Base-by-base conservation (phyloP, 2,329 filamentous ascomycete genomes). In the Alternaria sp. region DNA sequence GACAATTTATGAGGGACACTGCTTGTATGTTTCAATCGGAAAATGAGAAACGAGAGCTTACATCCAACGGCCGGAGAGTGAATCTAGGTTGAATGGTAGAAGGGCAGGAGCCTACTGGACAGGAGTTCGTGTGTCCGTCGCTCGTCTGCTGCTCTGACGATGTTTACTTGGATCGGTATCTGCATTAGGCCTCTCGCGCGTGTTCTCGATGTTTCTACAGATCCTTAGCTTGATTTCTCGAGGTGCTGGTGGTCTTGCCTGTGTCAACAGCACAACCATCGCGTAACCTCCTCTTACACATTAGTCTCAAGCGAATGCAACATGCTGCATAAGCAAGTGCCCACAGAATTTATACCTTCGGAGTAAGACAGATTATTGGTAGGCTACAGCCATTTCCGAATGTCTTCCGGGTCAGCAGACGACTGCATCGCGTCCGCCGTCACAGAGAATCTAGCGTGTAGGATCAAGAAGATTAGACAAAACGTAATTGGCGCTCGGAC, bases 191-290 rank as follows among this genome's bases (percentile, higher is more conserved):
- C 22, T 71, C 65, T 20, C 69, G 65, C 1, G 71, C 66, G 52
- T 74, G 68, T 5, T 69, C 69, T 22, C 71, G 67, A 18, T 69
- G 69, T 69, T 72, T 73, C 68, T 73, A 50, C 25, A 25, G 9
- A 18, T n/a, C n/a, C 43, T 54, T 49, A 5, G 34, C 22, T 30
- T 48, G 34, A 34, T 43, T 40, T 30, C 28, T 14, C 10, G 51
- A 41, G 7, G 8, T 30, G 44, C 10, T 25, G 16, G 3, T 40
- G 12, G 8, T 8, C n/a, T 8, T 40, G 38, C 16, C 25, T 27
- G 73, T 70, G 59, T 73, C 72, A 28, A 66, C 59, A 22, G 68
- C 67, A 40, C 62, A 70, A 32, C 63, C 54, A 49, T 72, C 64
- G 38, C 62, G 61, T 20, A 52, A 32, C 20, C 43, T 62, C 3